phyloP scores from a whole-genome alignment of 2,329 filamentous ascomycete genomes.

The Penicillium sp. region DNA sequence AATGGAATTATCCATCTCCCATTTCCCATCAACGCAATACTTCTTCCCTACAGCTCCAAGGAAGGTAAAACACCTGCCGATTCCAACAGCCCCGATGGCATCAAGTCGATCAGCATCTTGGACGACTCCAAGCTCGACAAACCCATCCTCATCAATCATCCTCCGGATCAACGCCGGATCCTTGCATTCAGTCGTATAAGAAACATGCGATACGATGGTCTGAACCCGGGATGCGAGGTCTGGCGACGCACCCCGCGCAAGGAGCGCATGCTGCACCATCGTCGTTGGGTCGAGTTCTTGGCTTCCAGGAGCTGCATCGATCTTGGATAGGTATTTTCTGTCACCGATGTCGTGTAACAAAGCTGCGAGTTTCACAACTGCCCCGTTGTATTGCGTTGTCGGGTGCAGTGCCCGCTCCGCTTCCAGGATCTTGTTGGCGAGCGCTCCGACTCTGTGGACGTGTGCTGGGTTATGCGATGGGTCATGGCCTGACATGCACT shows the following conservation, averaged over 20 bases:
- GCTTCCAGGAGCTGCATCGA: constrained; percentile 17
- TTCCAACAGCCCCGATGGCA: constrained; percentile 76
- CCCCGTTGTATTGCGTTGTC: constrained; percentile 40
- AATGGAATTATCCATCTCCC: constrained; percentile 56
- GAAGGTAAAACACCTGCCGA: constrained; percentile 69
- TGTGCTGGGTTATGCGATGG: constrained; percentile 82
- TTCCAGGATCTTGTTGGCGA: constrained; percentile 58
- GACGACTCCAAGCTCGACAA: constrained; percentile 73
- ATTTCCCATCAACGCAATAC: constrained; percentile 18
- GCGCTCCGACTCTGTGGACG: constrained; percentile 67
- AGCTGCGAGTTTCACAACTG: constrained; percentile 58
- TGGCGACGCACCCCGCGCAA: constrained; percentile 44
- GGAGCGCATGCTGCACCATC: constrained; percentile 24
- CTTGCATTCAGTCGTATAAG: constrained; percentile 63
- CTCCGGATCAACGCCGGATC: constrained; percentile 53
- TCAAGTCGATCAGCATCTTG: constrained; percentile 92
- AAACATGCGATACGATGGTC: constrained; percentile 64
- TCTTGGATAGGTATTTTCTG: constrained; percentile 59
- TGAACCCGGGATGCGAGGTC: constrained; percentile 60
- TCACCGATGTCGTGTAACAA: constrained; percentile 85
- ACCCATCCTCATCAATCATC: constrained; percentile 47
- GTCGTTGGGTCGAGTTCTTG: constrained; percentile 22
- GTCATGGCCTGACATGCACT: constrained; percentile 68
- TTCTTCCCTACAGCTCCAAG: constrained; percentile 49
- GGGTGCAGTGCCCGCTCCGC: constrained; percentile 36